Conservation (phyloP, 345 rosid genomes). For the Diplotaxis tenuifolia region DNA sequence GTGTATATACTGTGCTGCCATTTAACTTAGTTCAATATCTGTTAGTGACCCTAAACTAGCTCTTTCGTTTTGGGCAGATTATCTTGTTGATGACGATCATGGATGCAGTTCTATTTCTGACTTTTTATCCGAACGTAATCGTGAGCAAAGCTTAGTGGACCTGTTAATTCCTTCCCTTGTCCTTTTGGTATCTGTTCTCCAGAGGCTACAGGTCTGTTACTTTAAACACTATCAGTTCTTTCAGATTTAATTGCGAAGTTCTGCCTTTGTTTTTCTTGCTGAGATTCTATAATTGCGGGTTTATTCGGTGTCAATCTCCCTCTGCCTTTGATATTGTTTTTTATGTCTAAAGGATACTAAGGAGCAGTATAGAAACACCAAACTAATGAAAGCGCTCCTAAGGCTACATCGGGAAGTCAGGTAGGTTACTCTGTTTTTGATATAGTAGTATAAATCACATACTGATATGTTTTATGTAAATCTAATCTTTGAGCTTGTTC, state of each 20-base stretch:
- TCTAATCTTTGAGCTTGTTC: slow-evolving; percentile 30
- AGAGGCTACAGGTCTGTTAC: slow-evolving; percentile 72
- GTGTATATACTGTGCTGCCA: slow-evolving; percentile 1
- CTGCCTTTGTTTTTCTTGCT: background rate
- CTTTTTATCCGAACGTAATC: slow-evolving; percentile 86
- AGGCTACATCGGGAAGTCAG: slow-evolving; percentile 92
- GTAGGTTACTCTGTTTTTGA: slow-evolving; percentile 41
- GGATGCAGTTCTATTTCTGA: slow-evolving; percentile 97
- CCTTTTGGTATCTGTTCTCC: slow-evolving; percentile 70
- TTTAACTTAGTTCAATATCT: background rate
- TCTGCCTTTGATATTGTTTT: slow-evolving; percentile 26
- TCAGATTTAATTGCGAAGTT: background rate
- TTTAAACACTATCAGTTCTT: slow-evolving; percentile 11
- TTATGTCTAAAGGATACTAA: slow-evolving; percentile 59
- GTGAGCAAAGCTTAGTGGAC: slow-evolving; percentile 92
- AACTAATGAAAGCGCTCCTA: slow-evolving; percentile 80
- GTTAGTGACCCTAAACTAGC: slow-evolving; percentile 25
- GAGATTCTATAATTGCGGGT: background rate
- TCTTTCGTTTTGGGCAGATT: slow-evolving; percentile 53
- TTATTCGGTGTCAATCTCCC: background rate
- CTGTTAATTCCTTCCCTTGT: slow-evolving; percentile 78
- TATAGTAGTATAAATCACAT: slow-evolving; percentile 11
- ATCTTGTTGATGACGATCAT: slow-evolving; percentile 95
- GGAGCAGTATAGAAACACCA: slow-evolving; percentile 91
- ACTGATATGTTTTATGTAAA: background rate